Conservation (phyloP, 2,329 filamentous ascomycete genomes). For the Colletotrichum sp. region DNA sequence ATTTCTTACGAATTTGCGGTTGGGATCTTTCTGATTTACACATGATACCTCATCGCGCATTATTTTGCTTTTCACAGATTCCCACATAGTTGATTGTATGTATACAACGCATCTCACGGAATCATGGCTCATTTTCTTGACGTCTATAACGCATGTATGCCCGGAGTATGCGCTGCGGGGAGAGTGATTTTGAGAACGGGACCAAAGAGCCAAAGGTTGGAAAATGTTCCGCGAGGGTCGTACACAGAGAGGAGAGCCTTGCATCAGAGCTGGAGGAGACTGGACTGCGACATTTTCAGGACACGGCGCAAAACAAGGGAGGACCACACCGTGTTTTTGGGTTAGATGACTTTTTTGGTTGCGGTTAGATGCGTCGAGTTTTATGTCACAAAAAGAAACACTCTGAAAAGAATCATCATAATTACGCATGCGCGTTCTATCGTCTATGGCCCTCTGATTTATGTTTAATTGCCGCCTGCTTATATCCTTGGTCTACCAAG, state of each 20-base stretch:
- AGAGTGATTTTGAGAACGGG: background rate
- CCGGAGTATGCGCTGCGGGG: conserved; percentile 21
- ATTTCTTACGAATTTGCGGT: background rate
- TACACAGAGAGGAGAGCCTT: background rate
- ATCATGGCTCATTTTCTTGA: conserved; percentile 1
- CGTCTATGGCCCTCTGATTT: background rate
- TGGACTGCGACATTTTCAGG: background rate
- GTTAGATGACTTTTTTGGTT: background rate
- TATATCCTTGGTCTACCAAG: conserved; percentile 34
- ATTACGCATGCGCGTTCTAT: background rate
- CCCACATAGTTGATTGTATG: background rate
- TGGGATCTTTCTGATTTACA: conserved; percentile 25
- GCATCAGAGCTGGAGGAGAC: conserved; percentile 5
- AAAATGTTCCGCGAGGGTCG: background rate
- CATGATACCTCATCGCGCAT: conserved; percentile 27
- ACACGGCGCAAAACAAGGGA: background rate
- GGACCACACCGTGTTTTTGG: background rate
- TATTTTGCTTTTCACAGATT: conserved; percentile 15
- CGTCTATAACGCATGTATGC: conserved; percentile 21
- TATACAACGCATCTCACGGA: background rate
- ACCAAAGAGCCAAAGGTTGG: background rate
- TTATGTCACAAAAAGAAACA: background rate
- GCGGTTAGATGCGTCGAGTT: background rate
- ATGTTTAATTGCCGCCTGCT: background rate
- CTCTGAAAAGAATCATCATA: background rate